A percentile compares a stretch with the other conserved stretches of the same genome.
Conservation (phyloP, 345 rosid genomes). For the Toxicodendron radicans region DNA sequence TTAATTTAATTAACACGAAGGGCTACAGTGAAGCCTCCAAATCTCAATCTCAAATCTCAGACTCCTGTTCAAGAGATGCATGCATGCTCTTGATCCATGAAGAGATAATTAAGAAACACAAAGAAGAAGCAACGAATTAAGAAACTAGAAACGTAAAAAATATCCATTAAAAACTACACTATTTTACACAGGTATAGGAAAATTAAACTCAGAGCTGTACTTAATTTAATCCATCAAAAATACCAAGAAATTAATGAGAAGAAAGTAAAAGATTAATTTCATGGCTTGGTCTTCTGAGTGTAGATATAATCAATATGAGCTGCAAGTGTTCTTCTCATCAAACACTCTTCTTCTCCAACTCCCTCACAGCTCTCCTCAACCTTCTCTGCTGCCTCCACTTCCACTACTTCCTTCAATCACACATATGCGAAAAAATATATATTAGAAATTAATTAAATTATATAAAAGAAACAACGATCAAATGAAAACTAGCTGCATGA, state of each 20-base stretch:
- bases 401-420: constrained; percentile 6
- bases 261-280: neutral
- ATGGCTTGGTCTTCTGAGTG: constrained; percentile 28
- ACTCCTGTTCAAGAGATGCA: too few relatives aligned
- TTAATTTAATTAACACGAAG: too few relatives aligned
- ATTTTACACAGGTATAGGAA: too few relatives aligned
- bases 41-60: too few relatives aligned
- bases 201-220: too few relatives aligned
- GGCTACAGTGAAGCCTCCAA: too few relatives aligned
- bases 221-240: too few relatives aligned
- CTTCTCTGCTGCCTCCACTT: constrained; percentile 4
- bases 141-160: too few relatives aligned
- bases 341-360: constrained; percentile 36
- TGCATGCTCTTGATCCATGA: too few relatives aligned
- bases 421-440: neutral
- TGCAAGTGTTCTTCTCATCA: constrained; percentile 39
- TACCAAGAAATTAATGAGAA: neutral
- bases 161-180: too few relatives aligned
- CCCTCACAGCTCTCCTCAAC: constrained; percentile 28
- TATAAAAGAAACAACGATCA: neutral
- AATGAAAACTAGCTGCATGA: neutral
- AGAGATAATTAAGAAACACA: too few relatives aligned
- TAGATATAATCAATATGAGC: constrained; percentile 38
- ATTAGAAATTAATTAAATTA: neutral
- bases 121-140: too few relatives aligned